A percentile compares a stretch with the other conserved stretches of the same genome.
Evolutionary conservation across 805 yeast genomes (phyloP).

Genomic region (Candida suzukii): DNA sequence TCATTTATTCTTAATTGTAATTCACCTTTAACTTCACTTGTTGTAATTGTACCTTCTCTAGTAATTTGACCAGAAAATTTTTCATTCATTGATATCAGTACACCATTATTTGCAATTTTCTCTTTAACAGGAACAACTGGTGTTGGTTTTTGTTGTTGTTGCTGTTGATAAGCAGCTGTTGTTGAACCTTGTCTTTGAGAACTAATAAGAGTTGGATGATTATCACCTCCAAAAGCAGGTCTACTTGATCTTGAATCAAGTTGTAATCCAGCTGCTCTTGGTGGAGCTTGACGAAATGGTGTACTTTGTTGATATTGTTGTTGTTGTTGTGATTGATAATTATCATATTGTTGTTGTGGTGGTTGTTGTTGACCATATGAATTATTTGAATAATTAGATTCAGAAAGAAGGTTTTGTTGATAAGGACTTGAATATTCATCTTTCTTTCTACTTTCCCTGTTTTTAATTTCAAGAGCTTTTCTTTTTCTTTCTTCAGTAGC

Average conservation of each 20-base stretch:
- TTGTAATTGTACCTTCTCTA: constrained; percentile 70
- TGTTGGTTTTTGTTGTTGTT: constrained; percentile 9
- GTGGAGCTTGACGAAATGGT: constrained; percentile 23
- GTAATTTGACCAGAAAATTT: constrained; percentile 68
- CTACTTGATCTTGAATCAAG: constrained; percentile 49
- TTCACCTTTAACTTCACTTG: constrained; percentile 84
- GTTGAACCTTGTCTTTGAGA: constrained; percentile 20
- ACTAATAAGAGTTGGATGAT: constrained; percentile 21
- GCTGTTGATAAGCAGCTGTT: constrained; percentile 16
- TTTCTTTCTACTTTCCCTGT: constrained; percentile 64
- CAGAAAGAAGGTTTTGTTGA: constrained; percentile 1
- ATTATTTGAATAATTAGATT: constrained; percentile 3
- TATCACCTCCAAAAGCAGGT: constrained; percentile 9
- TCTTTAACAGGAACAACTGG: constrained; percentile 20
- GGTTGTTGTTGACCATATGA: not conserved
- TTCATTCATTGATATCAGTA: constrained; percentile 72
- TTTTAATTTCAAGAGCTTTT: constrained; percentile 84
- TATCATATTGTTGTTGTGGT: too few relatives aligned
- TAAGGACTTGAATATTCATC: constrained; percentile 24
- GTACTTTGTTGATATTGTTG: not conserved
- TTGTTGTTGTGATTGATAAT: too few relatives aligned
- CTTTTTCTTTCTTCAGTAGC: constrained; percentile 96
- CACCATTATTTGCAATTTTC: constrained; percentile 58
- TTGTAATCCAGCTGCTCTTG: constrained; percentile 68
- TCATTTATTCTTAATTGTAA: constrained; percentile 82